Evolutionary conservation across 768 basidiomycete genomes (phyloP).

Genomic region (Gyrodon lividus): DNA sequence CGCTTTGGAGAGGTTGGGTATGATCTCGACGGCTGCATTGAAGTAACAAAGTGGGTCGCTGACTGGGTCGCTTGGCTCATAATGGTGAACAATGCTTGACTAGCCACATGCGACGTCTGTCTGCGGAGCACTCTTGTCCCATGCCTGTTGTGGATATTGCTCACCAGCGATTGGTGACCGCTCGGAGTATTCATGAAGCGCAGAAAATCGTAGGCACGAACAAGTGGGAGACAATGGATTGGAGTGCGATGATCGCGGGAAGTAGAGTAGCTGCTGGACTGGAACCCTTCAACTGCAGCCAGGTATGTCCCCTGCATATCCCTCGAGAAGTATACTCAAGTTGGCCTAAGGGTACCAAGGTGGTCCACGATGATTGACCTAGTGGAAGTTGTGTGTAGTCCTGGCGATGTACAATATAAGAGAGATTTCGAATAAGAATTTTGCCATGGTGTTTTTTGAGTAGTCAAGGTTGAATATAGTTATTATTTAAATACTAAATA

Average conservation of each 20-base stretch:
- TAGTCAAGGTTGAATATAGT: too few relatives aligned
- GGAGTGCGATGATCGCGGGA: slow-evolving; percentile 75
- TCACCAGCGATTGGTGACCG: slow-evolving; percentile 71
- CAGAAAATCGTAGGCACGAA: slow-evolving; percentile 40
- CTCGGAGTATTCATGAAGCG: slow-evolving; percentile 60
- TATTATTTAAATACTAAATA: too few relatives aligned
- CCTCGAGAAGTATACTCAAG: background rate
- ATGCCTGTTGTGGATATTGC: slow-evolving; percentile 68
- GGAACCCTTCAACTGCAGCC: slow-evolving; percentile 31
- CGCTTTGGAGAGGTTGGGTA: slow-evolving; percentile 74
- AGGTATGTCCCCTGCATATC: background rate
- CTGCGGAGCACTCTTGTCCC: slow-evolving; percentile 55
- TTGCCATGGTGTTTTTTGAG: too few relatives aligned
- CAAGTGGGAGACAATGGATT: slow-evolving; percentile 61
- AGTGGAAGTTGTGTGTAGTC: too few relatives aligned
- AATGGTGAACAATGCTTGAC: background rate
- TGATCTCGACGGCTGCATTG: slow-evolving; percentile 76
- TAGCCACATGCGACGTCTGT: slow-evolving; percentile 67
- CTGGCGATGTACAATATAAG: too few relatives aligned
- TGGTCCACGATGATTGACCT: background rate
- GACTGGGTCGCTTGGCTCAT: background rate
- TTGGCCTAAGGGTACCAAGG: background rate
- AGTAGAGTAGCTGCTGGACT: slow-evolving; percentile 68
- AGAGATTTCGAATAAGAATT: too few relatives aligned
- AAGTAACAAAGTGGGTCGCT: slow-evolving; percentile 59